Percentiles rank a stretch among this genome's conserved stretches.
Conservation (phyloP, 495 filamentous ascomycete genomes). For the Talaromyces borbonicus region DNA sequence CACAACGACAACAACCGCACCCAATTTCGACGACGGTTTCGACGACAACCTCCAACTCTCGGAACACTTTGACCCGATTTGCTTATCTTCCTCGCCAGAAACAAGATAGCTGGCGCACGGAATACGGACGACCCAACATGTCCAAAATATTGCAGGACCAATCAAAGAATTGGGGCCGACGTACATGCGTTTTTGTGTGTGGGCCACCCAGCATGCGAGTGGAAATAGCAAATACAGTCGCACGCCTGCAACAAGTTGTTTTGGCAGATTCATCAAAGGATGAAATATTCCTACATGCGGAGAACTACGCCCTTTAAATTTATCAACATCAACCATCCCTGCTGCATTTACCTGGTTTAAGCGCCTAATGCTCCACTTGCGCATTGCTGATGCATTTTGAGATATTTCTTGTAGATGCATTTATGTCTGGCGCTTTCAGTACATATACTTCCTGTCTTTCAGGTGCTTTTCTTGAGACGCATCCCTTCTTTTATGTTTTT, state of each 20-base stretch:
- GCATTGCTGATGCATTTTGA: background rate
- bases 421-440: background rate
- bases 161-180: slow-evolving; percentile 66
- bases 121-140: slow-evolving; percentile 87
- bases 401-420: slow-evolving; percentile 1
- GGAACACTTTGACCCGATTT: slow-evolving; percentile 77
- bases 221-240: slow-evolving; percentile 76
- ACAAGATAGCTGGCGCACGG: slow-evolving; percentile 77
- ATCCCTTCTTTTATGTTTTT: background rate
- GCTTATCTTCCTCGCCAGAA: slow-evolving; percentile 63
- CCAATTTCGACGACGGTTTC: slow-evolving; percentile 29
- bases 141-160: slow-evolving; percentile 73
- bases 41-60: slow-evolving; percentile 47
- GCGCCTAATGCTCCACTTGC: background rate
- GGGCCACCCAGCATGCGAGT: slow-evolving; percentile 80
- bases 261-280: slow-evolving; percentile 67
- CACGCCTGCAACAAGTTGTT: slow-evolving; percentile 70
- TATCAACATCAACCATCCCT: no score
- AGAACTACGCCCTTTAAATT: slow-evolving; percentile 87
- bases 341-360: no score
- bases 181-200: slow-evolving; percentile 91
- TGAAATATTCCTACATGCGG: slow-evolving; percentile 90
- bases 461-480: background rate
- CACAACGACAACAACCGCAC: slow-evolving; percentile 13
- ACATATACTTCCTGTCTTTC: background rate